Evolutionary conservation across 2,329 filamentous ascomycete species (phyloP).

Genomic region (Cercospora beticola): DNA sequence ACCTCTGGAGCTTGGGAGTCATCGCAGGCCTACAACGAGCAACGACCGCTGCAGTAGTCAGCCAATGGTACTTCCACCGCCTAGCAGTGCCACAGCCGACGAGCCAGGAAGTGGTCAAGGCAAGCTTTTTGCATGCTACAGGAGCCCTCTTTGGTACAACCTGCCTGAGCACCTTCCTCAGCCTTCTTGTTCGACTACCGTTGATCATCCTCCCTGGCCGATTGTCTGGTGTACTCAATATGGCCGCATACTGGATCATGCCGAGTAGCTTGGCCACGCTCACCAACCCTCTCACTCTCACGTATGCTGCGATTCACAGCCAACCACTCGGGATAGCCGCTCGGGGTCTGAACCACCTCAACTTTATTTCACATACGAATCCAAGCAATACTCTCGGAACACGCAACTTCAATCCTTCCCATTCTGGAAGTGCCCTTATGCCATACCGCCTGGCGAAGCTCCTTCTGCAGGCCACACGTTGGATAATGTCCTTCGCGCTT

Average conservation of each 20-base stretch:
- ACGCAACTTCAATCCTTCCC: slow-evolving; percentile 30
- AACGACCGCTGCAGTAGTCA: slow-evolving; percentile 90
- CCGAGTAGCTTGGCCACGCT: slow-evolving; percentile 82
- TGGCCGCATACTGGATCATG: slow-evolving; percentile 75
- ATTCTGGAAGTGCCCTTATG: slow-evolving; percentile 39
- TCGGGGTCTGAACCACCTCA: slow-evolving; percentile 75
- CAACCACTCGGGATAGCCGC: slow-evolving; percentile 76
- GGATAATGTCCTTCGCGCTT: slow-evolving; percentile 85
- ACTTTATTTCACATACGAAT: slow-evolving; percentile 70
- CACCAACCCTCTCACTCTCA: slow-evolving; percentile 88
- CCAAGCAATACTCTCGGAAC: slow-evolving; percentile 66
- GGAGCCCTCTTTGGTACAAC: slow-evolving; percentile 91
- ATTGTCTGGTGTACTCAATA: slow-evolving; percentile 65
- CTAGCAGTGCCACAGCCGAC: slow-evolving; percentile 75
- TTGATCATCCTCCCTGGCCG: slow-evolving; percentile 79
- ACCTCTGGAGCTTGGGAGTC: slow-evolving; percentile 89
- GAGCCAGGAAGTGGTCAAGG: slow-evolving; percentile 76
- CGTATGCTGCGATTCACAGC: slow-evolving; percentile 91
- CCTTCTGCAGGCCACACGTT: slow-evolving; percentile 83
- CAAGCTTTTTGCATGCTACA: slow-evolving; percentile 75
- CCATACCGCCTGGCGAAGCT: slow-evolving; percentile 90
- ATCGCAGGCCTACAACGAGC: slow-evolving; percentile 85
- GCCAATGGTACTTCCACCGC: slow-evolving; percentile 98
- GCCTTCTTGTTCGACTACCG: slow-evolving; percentile 78
- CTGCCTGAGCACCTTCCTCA: slow-evolving; percentile 79